These are phyloP conservation scores for Cenchrus fungigraminus DNA, from an alignment of 176 grass and related monocot genomes.

Conservation along the genomic window DNA sequence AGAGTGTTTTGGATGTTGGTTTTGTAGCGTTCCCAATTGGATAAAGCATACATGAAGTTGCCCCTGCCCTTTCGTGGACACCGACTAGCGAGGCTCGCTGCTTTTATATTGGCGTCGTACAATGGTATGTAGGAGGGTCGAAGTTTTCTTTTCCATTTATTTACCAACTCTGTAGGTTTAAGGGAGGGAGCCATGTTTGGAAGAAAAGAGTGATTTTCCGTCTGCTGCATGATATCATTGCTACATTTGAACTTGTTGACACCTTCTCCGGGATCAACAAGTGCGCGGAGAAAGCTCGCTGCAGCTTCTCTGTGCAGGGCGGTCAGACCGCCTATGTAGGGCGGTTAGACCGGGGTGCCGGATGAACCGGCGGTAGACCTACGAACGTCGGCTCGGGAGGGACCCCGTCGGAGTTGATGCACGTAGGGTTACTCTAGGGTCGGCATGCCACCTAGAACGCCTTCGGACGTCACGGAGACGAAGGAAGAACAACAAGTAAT, in stretches of 20 bases:
- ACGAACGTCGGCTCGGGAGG: too few relatives aligned
- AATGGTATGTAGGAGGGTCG: conserved; percentile 33
- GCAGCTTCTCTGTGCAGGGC: too few relatives aligned
- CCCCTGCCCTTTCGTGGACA: not conserved
- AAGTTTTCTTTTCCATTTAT: not conserved
- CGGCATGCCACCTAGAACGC: too few relatives aligned
- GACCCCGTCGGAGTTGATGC: too few relatives aligned
- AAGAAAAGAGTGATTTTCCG: not conserved
- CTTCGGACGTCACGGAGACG: too few relatives aligned
- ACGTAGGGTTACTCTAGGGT: too few relatives aligned
- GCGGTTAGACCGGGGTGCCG: too few relatives aligned
- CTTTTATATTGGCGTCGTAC: conserved; percentile 34
- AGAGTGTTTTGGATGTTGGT: conserved; percentile 12
- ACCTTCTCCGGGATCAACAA: too few relatives aligned
- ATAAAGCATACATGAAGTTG: conserved; percentile 13
- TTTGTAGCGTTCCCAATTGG: conserved; percentile 23
- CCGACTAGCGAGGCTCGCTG: not conserved
- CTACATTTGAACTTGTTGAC: not conserved
- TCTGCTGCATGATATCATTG: not conserved
- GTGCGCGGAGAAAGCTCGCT: too few relatives aligned
- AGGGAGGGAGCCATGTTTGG: not conserved
- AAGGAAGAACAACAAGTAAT: too few relatives aligned
- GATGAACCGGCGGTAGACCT: too few relatives aligned
- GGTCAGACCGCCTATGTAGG: too few relatives aligned
- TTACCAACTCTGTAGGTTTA: not conserved